A percentile compares a stretch with the other conserved stretches of the same genome.
Evolutionary conservation across 805 yeast species (phyloP).

Genomic region (Candida oleophila): DNA sequence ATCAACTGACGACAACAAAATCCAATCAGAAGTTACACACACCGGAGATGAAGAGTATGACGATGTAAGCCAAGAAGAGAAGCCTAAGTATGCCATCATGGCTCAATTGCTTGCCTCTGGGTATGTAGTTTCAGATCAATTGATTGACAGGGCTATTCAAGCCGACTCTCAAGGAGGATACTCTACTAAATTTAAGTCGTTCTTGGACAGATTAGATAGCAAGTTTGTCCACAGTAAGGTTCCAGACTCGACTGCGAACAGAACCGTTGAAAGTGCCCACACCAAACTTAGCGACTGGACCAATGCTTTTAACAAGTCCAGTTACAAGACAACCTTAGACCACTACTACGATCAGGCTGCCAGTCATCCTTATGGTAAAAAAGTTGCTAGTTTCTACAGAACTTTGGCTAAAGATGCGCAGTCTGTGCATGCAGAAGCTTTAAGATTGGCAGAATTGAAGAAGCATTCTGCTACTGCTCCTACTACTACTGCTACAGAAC

Average conservation of each 20-base stretch:
- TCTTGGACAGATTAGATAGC: constrained; percentile 53
- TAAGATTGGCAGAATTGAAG: constrained; percentile 63
- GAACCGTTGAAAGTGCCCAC: constrained; percentile 36
- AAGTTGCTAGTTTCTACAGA: constrained; percentile 60
- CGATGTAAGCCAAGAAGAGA: constrained; percentile 70
- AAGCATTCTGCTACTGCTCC: constrained; percentile 8
- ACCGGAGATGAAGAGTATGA: constrained; percentile 34
- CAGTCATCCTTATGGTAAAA: constrained; percentile 51
- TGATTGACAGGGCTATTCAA: constrained; percentile 59
- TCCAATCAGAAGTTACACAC: constrained; percentile 14
- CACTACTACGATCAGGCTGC: constrained; percentile 49
- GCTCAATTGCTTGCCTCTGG: constrained; percentile 80
- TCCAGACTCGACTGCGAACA: constrained; percentile 42
- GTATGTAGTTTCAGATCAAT: constrained; percentile 60
- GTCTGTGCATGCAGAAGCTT: constrained; percentile 74
- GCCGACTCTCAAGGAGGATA: constrained; percentile 66
- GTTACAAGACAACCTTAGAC: constrained; percentile 32
- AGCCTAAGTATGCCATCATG: constrained; percentile 72
- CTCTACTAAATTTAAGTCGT: constrained; percentile 54
- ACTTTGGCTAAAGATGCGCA: constrained; percentile 53
- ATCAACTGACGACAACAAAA: constrained; percentile 19
- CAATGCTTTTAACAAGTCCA: constrained; percentile 30
- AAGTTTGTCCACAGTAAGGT: constrained; percentile 60
- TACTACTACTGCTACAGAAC: background rate
- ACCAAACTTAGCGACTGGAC: constrained; percentile 39